Evolutionary conservation across 2,329 filamentous ascomycete genomes (phyloP).

Genomic region (Phoma herbarum): DNA sequence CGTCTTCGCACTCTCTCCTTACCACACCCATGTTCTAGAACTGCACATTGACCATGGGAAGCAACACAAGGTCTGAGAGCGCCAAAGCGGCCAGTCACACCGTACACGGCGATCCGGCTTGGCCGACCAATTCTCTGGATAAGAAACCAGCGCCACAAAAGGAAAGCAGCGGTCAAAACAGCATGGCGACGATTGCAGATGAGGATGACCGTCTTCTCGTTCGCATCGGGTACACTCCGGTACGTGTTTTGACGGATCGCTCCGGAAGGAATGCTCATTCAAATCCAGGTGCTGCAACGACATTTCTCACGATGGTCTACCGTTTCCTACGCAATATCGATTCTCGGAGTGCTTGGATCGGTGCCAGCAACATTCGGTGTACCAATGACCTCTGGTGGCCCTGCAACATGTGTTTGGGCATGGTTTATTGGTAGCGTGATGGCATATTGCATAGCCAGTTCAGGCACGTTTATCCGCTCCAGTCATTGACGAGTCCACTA

Average conservation of each 20-base stretch:
- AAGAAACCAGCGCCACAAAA: constrained; percentile 39
- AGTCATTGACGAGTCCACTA: neutral
- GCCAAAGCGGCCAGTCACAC: constrained; percentile 28
- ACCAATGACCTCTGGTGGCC: constrained; percentile 67
- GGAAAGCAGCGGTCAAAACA: constrained; percentile 24
- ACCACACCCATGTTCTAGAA: constrained; percentile 31
- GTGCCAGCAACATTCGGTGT: constrained; percentile 70
- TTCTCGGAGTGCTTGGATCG: constrained; percentile 70
- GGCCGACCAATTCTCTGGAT: constrained; percentile 30
- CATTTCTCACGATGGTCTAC: constrained; percentile 74
- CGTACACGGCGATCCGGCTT: constrained; percentile 21
- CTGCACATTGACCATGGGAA: constrained; percentile 42
- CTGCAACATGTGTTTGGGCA: constrained; percentile 71
- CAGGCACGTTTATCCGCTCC: constrained; percentile 50
- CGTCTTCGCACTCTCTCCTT: constrained; percentile 13
- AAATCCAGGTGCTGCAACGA: constrained; percentile 63
- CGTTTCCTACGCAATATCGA: constrained; percentile 71
- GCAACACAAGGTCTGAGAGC: constrained; percentile 30
- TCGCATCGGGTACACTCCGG: constrained; percentile 70
- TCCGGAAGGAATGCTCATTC: constrained; percentile 27
- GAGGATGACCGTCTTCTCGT: constrained; percentile 68
- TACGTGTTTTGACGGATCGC: constrained; percentile 43
- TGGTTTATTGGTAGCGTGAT: constrained; percentile 71
- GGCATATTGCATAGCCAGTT: constrained; percentile 71
- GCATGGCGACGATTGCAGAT: constrained; percentile 62